Evolutionary conservation across 805 yeast genomes (phyloP), one percentile per base, ranked within the genome.

Genomic region (Starmerella vaccinii): DNA sequence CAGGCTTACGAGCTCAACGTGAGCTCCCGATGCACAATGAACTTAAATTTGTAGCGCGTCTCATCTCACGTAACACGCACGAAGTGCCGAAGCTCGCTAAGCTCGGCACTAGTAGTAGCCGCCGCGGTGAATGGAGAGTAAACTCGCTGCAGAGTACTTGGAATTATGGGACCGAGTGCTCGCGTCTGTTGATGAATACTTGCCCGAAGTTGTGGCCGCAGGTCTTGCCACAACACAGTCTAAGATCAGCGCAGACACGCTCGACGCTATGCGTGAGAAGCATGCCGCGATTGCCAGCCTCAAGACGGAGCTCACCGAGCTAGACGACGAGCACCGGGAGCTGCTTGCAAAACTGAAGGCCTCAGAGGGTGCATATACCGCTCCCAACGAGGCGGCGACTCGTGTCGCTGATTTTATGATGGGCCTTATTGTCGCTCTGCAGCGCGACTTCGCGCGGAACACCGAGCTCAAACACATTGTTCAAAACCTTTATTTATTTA

Each of bases 321-420:
- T 53, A 1, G 60, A 57, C 18, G 46, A 33, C 9, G 48, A 37
- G 39, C 51, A 57, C 34, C 39, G 22, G 1, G 21, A 24, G 1
- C 23, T 27, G 19, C 50, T 56, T 2, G 38, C 42, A 13, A 26
- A 32, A 16, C 50, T 45, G 13, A 49, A 39, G 18, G 13, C 16
- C n/a, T n/a, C 8, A 18, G 27, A 15, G n/a, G 12, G 19, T 18
- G 35, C 19, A 12, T 2, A 5, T 22, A 39, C 43, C 1, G 12
- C 19, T 30, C 26, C 22, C 38, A 10, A 12, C 43, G 53, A 49
- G 10, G 29, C 30, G 8, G 30, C 16, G 8, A 10, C 35, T 44
- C 49, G 59, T 8, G 44, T 52, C 12, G 32, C 52, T 1, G 60
- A 57, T 26, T 57, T 57, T 40, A 5, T 53, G 32, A 30, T 38